Evolutionary conservation across 2,329 filamentous ascomycete species (phyloP), one percentile per base, ranked within the genome.

Genomic region (Macroventuria anomochaeta): DNA sequence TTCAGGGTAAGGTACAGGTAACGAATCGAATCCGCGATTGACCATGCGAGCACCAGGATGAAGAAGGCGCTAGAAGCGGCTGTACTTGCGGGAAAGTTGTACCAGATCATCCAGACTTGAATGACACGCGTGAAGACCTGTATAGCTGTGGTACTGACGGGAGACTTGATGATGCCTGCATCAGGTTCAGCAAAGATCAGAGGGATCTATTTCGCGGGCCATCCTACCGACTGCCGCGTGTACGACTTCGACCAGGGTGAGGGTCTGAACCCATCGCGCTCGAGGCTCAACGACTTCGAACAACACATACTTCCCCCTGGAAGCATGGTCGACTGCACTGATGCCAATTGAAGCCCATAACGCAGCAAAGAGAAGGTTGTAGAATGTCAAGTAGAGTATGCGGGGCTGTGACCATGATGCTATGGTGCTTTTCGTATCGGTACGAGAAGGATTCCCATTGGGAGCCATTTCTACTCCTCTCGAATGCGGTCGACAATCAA

Each of bases 91-190:
- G 66, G 66, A 29, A 67, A 69, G 8, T 39, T 37, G 18, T 49
- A 61, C 66, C 64, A 69, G 5, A 69, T 58, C 60, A 69, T 62
- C 65, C 65, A 69, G 3, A 67, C 62, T 33, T 69, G 66, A 15
- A 69, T 69, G 3, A 58, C 57, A n/a, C 66, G 64, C 2, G 66
- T 68, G 39, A 57, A 43, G 5, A 64, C 59, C 32, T 69, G 66
- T 2, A 61, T 42, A 7, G 60, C 60, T 1, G 66, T 69, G 5
- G 62, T 69, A 36, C 55, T 51, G 21, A 68, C 55, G 7, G 64
- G 64, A 4, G 64, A 66, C 20, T 63, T 66, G 15, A 67, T 55
- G 12, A 69, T 36, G 2, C 64, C 65, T 67, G 18, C 5, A 12
- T 6, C 1, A 2, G 8, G 1, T 4, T 44, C 10, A 34, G 28